phyloP scores from a whole-genome alignment of 371 early-diverging fungal species.

The Nematocida ironsii region DNA sequence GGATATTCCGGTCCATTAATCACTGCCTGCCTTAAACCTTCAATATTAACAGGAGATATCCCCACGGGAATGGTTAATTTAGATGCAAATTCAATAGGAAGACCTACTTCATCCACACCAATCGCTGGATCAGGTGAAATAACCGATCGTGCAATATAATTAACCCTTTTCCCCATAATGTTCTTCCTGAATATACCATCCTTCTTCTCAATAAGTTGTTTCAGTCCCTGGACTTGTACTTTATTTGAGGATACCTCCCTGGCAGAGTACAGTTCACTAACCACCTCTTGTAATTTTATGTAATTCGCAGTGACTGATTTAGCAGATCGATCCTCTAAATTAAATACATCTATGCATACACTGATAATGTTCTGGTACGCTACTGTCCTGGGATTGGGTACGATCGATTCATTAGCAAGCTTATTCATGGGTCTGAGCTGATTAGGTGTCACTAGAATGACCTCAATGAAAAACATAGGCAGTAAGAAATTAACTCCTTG shows the following conservation, averaged over 20 bases:
- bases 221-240: conserved; percentile 71
- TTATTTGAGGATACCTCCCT: neutral
- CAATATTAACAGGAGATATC: conserved; percentile 87
- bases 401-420: neutral
- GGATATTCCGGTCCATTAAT: conserved; percentile 98
- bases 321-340: neutral
- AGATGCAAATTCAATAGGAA: conserved; percentile 90
- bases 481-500: conserved; percentile 10
- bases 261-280: conserved; percentile 2
- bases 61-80: conserved; percentile 95
- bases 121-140: conserved; percentile 98
- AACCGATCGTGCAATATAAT: conserved; percentile 96
- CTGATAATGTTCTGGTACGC: conserved; percentile 22
- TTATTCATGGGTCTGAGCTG: conserved; percentile 8
- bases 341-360: neutral
- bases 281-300: conserved; percentile 36
- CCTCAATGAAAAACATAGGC: conserved; percentile 54
- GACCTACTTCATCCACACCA: conserved; percentile 93
- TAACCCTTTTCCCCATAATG: conserved; percentile 99
- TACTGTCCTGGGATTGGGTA: neutral
- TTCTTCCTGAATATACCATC: conserved; percentile 98
- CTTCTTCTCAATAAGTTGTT: conserved; percentile 96
- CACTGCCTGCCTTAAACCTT: conserved; percentile 83
- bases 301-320: conserved; percentile 4
- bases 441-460: conserved; percentile 19